A percentile compares a stretch with the other conserved stretches of the same genome.
These are phyloP conservation scores for Coix lacrymajobi DNA, from an alignment of 176 grass and related monocot genomes.

Conservation along the genomic window DNA sequence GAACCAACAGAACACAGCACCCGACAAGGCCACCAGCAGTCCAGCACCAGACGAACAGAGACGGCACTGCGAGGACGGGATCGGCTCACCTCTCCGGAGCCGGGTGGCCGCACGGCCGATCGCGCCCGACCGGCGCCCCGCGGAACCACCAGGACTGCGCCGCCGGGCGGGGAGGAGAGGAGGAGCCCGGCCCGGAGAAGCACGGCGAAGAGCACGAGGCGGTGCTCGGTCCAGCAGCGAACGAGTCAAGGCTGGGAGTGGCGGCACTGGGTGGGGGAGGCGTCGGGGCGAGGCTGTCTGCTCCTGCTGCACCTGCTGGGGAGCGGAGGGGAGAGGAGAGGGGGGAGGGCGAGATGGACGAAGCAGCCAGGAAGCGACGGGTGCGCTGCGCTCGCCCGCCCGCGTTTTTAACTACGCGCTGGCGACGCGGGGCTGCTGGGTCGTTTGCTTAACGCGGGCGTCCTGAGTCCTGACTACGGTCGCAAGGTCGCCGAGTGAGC, in stretches of 20 bases:
- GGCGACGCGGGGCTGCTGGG: not conserved
- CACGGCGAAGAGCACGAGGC: not conserved
- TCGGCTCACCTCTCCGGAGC: conserved; percentile 31
- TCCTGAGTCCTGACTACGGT: not conserved
- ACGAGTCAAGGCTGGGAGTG: not conserved
- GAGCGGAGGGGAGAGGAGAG: not conserved
- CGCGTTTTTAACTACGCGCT: conserved; percentile 3
- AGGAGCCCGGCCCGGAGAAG: not conserved
- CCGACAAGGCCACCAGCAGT: not conserved
- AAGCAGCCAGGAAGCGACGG: not conserved
- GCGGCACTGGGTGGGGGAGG: not conserved
- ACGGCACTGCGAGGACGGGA: not conserved
- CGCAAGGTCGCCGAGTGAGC: not conserved
- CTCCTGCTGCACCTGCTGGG: not conserved
- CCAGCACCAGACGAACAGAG: not conserved
- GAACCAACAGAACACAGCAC: not conserved
- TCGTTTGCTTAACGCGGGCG: conserved; percentile 39
- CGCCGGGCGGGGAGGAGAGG: not conserved
- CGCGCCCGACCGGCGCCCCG: not conserved
- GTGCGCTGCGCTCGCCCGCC: not conserved
- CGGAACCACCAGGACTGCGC: not conserved
- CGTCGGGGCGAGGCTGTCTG: not conserved
- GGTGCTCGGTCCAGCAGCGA: not conserved
- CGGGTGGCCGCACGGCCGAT: not conserved
- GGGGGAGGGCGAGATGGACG: not conserved